Conservation (phyloP, 1,139 yeast genomes). For the Pichia sp. region DNA sequence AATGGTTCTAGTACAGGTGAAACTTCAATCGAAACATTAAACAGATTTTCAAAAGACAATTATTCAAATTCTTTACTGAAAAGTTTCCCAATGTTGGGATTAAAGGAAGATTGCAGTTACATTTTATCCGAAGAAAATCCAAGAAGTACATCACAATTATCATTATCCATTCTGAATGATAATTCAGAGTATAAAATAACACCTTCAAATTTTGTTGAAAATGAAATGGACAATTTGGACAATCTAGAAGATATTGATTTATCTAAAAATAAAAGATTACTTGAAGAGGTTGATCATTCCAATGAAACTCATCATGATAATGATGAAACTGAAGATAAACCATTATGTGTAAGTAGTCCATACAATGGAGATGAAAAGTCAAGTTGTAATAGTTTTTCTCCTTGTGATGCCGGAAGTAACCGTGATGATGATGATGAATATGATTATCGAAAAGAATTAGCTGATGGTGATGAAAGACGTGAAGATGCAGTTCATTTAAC, state of each 20-base stretch:
- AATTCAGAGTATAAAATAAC: not conserved
- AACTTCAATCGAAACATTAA: not conserved
- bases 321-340: not conserved
- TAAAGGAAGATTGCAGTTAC: constrained; percentile 22
- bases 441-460: constrained; percentile 28
- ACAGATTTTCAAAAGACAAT: not conserved
- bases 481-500: constrained; percentile 38
- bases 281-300: not conserved
- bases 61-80: not conserved
- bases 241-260: no score
- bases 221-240: no score
- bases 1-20: no score
- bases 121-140: constrained; percentile 23
- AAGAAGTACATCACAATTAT: constrained; percentile 3
- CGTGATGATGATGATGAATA: constrained; percentile 9
- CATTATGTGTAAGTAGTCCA: constrained; percentile 5
- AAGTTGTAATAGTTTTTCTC: not conserved
- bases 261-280: no score
- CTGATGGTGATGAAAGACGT: constrained; percentile 4
- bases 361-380: not conserved
- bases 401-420: not conserved
- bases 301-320: not conserved
- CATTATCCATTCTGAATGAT: constrained; percentile 3
- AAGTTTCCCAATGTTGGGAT: constrained; percentile 3
- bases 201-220: not conserved